Evolutionary conservation across 2,329 filamentous ascomycete species (phyloP).

Genomic region (Neofusicoccum sp.): DNA sequence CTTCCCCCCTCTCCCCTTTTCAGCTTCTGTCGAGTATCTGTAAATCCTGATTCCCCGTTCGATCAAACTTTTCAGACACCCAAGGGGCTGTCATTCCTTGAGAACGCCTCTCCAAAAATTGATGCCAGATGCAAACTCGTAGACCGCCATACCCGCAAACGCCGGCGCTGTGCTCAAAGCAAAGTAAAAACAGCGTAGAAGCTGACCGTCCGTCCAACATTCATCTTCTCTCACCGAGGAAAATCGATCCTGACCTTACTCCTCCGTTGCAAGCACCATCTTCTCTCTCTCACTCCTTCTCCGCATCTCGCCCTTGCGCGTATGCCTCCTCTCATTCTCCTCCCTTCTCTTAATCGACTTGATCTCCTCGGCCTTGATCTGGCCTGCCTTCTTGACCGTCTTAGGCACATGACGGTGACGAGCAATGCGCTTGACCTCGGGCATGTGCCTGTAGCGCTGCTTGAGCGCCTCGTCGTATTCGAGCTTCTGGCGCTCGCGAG

Average conservation of each 20-base stretch:
- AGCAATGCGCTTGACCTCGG: constrained; percentile 86
- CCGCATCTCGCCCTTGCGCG: constrained; percentile 74
- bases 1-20: too few species aligned
- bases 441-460: constrained; percentile 85
- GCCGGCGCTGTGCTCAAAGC: constrained; percentile 16
- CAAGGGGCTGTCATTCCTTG: too few species aligned
- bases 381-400: constrained; percentile 89
- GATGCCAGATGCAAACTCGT: background rate
- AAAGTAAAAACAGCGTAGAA: background rate
- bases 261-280: constrained; percentile 73
- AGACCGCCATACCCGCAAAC: constrained; percentile 8
- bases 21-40: too few species aligned
- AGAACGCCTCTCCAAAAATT: too few species aligned
- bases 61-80: too few species aligned
- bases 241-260: constrained; percentile 39
- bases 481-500: constrained; percentile 79
- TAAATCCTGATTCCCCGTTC: too few species aligned
- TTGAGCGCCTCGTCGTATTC: constrained; percentile 89
- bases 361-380: constrained; percentile 91
- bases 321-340: constrained; percentile 92
- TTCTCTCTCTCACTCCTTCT: constrained; percentile 83
- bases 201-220: background rate
- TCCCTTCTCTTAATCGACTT: constrained; percentile 83
- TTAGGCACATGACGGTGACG: constrained; percentile 89
- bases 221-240: background rate